Evolutionary conservation across 2,329 filamentous ascomycete species (phyloP), one percentile per base, ranked within the genome.

Genomic region (Verticillium longisporum): DNA sequence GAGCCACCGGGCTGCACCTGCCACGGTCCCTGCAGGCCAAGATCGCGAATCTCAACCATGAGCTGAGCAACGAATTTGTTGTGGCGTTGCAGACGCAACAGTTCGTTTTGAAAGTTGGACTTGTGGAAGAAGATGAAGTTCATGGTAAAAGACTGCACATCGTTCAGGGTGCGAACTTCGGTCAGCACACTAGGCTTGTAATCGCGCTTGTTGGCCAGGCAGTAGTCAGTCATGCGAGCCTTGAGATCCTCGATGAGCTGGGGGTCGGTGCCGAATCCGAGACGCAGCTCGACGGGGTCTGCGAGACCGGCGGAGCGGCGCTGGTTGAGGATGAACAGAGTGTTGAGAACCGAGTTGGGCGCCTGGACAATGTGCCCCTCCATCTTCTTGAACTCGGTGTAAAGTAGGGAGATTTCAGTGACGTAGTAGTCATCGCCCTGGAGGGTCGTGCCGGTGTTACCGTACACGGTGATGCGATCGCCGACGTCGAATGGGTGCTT

Each of bases 301-400:
- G 94, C 92, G 5, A 97, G 82, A 5, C 89, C 90, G 65, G 93
- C 93, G 37, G 92, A 96, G 60, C 94, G 89, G 55, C 94, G 88
- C 77, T 97, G 92, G 74, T 98, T 98, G 55, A 97, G 87, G 64
- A 98, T 96, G 75, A 97, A 97, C 0, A 98, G 82, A 0, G 86
- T 92, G 75, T 97, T 98, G 60, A 98, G 83, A 41, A 97, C 87
- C 61, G 90, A 96, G 82, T 98, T 98, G 11, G 94, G 94, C 0
- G 94, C 94, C 74, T 97, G 94, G 0, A 98, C 94, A 31, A 97
- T 89, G 68, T 97, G 93, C 1, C 94, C 94, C 74, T 97, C 89
- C 90, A 97, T 94, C 80, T 97, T 97, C 82, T 97, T 97, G 80
- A 97, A 97, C 70, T 97, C 94, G 14, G 94, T 98, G 73, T 95